phyloP scores from a whole-genome alignment of 352 stramenopile genomes.

The Phytophthora cajani region DNA sequence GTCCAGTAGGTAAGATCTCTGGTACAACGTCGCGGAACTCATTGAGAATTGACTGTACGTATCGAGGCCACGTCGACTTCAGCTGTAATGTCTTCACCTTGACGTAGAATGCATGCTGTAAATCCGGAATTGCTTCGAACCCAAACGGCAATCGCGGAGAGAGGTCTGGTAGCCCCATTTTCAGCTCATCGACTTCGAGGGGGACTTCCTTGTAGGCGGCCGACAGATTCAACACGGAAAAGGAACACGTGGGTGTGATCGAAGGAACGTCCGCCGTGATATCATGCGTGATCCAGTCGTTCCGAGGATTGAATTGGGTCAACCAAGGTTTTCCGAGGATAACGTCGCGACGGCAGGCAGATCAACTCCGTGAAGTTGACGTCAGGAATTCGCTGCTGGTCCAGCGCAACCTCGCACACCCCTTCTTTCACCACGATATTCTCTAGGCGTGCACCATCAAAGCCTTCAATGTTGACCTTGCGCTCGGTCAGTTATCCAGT shows the following conservation, averaged over 20 bases:
- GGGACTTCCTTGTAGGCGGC: neutral
- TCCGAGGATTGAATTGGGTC: neutral
- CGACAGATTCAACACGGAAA: neutral
- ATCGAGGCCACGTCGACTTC: neutral
- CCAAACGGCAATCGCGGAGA: neutral
- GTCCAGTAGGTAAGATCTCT: neutral
- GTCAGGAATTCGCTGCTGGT: neutral
- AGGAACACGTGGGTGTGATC: neutral
- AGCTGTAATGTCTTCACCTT: neutral
- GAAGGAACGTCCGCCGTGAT: neutral
- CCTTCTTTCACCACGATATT: neutral
- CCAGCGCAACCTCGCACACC: neutral
- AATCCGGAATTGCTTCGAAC: neutral
- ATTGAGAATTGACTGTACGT: neutral
- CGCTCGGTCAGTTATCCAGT: neutral
- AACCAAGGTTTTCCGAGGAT: neutral
- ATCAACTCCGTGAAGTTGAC: neutral
- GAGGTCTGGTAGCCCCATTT: neutral
- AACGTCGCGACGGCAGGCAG: neutral
- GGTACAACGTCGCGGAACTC: neutral
- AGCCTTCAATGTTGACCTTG: neutral
- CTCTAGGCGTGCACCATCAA: neutral
- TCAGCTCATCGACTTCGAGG: neutral
- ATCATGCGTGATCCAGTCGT: neutral
- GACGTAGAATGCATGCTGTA: neutral